Conservation (phyloP, 2,329 filamentous ascomycete genomes). For the Didymella segeticola region DNA sequence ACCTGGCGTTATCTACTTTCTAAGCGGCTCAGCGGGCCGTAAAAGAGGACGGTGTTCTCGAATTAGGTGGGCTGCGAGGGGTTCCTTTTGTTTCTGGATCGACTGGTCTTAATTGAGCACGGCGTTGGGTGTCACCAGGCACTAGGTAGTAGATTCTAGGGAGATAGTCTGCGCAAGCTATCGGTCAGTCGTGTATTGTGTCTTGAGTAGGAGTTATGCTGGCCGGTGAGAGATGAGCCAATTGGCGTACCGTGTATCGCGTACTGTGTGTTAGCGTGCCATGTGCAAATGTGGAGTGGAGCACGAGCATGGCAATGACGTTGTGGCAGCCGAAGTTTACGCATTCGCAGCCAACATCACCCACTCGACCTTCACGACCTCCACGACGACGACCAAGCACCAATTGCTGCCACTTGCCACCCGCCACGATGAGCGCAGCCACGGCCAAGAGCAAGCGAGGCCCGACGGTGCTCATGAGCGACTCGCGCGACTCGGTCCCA, state of each 20-base stretch:
- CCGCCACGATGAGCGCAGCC: conserved; percentile 39
- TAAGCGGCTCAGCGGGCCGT: conserved; percentile 5
- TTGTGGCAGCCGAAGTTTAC: conserved; percentile 17
- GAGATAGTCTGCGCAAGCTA: conserved; percentile 10
- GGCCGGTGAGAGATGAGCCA: too few species aligned
- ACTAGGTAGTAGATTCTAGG: too few species aligned
- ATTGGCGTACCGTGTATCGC: too few species aligned
- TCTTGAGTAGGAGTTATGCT: too few species aligned
- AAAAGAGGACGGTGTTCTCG: background rate
- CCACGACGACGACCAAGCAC: background rate
- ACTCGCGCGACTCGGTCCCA: conserved; percentile 58
- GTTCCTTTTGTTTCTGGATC: conserved; percentile 18
- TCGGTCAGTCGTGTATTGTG: too few species aligned
- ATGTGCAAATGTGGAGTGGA: too few species aligned
- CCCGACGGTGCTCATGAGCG: conserved; percentile 59
- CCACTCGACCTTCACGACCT: background rate
- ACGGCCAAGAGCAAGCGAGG: conserved; percentile 48
- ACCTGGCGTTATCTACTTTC: conserved; percentile 22
- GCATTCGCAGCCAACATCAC: conserved; percentile 1
- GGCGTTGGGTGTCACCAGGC: conserved; percentile 9
- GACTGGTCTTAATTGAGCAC: conserved; percentile 3
- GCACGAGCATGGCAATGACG: conserved; percentile 11
- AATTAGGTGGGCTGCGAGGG: background rate
- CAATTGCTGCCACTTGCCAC: background rate
- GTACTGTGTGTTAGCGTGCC: too few species aligned